Conservation (phyloP, 2,329 filamentous ascomycete species). For the Scleromitrula shiraiana region DNA sequence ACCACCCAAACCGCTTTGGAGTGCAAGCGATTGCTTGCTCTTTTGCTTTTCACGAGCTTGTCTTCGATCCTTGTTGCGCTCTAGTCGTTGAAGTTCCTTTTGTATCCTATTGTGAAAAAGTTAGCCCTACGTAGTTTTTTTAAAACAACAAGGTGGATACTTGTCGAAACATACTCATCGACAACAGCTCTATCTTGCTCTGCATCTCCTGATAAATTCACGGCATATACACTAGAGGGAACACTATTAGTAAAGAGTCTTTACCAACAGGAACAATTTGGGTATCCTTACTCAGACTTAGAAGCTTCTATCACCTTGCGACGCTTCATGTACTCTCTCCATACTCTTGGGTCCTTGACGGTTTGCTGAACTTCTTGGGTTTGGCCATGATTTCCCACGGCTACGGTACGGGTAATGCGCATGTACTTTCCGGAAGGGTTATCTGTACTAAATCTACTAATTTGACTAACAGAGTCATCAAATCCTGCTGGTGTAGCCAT, state of each 20-base stretch:
- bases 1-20: slow-evolving; percentile 29
- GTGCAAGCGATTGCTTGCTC: slow-evolving; percentile 35
- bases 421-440: slow-evolving; percentile 61
- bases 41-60: slow-evolving; percentile 89
- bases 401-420: slow-evolving; percentile 64
- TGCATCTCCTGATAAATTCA: slow-evolving; percentile 56
- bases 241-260: slow-evolving; percentile 12
- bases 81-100: slow-evolving; percentile 71
- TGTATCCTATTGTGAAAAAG: slow-evolving; percentile 43
- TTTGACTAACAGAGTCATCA: slow-evolving; percentile 74
- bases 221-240: slow-evolving; percentile 44
- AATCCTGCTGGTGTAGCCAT: slow-evolving; percentile 52
- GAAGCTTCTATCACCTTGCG: slow-evolving; percentile 37
- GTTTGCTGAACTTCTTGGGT: slow-evolving; percentile 49
- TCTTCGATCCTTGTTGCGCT: slow-evolving; percentile 85
- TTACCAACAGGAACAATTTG: neutral
- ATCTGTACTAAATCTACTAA: slow-evolving; percentile 58
- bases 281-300: slow-evolving; percentile 57
- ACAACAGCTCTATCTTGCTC: slow-evolving; percentile 57
- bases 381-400: slow-evolving; percentile 53
- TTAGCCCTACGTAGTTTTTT: neutral
- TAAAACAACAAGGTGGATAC: neutral
- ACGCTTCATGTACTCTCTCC: slow-evolving; percentile 78
- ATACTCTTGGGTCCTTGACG: slow-evolving; percentile 76
- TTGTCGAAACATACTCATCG: slow-evolving; percentile 38